Evolutionary conservation across 2,329 filamentous ascomycete genomes (phyloP), one percentile per base, ranked within the genome.

Genomic region (Ascochyta lentis): DNA sequence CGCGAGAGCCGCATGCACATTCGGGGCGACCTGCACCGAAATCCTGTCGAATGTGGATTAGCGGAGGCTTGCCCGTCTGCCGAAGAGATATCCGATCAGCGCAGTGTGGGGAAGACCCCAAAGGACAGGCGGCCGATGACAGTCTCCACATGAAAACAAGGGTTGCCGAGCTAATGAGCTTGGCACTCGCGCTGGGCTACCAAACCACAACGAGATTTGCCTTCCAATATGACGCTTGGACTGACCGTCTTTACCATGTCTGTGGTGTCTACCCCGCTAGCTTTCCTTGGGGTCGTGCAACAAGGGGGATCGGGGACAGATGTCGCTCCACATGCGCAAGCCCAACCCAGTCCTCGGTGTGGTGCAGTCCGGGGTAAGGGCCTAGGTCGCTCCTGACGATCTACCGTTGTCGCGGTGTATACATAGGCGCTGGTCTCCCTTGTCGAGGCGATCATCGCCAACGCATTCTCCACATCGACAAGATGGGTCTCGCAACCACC

Each of bases 401-500:
- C 19, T 35, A 24, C 13, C 16, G 12, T 31, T 48, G 38, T 42
- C 16, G 16, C 16, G 42, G 38, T 38, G 24, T 44, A 54, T 54
- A 54, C 27, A 46, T 45, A 54, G 23, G 15, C 16, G 27, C 23
- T 16, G 12, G 4, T 47, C 13, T 37, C 45, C 22, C 29, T 45
- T 51, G 29, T 44, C 27, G 35, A 49, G 16, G 27, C 23, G 13
- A 44, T 33, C 43, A 50, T 54, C 35, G 27, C 38, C 46, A 59
- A 29, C 24, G 15, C 37, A 23, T 44, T 38, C 31, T 39, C 39
- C 29, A 42, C 12, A 19, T 7, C 33, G 24, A 26, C 39, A 60
- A 49, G 33, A 65, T 65, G 60, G 62, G 62, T 49, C 44, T 58
- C 24, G 56, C 60, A 22, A 56, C 62, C 10, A 61, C 60, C 7